Base-by-base conservation (phyloP, 495 filamentous ascomycete species). In the Tuber borchii region DNA sequence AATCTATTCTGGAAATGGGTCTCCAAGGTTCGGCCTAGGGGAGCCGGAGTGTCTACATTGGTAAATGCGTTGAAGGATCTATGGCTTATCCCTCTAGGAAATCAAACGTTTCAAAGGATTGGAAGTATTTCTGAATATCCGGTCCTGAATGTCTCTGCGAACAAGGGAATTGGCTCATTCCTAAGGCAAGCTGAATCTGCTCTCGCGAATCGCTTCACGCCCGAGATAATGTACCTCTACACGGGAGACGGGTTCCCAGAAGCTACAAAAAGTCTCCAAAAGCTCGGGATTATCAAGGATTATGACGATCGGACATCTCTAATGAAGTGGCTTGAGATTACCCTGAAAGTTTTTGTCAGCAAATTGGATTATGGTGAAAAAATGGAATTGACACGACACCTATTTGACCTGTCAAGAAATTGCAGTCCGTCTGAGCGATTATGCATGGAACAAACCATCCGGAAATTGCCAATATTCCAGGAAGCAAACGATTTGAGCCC, bases 61-160 rank as follows among this genome's bases (percentile, higher is more conserved):
- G 56, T 34, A 3, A 65, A 65, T 14, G 26, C 70, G 9, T 70
- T 82, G 37, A 51, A 74, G 34, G 73, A 56, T n/a, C 42, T 85
- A 34, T 85, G 84, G 84, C 75, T 85, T 14, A 69, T 85, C 42
- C 84, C 84, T 10, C 71, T 81, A 2, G 77, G 68, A 20, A 81
- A 77, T 45, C 70, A 80, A 37, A 71, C 51, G 31, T 76, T 82
- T 72, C 81, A 80, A 42, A 84, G 78, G 71, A 61, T 84, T 42
- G 79, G 71, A 44, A 77, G 37, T 26, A 51, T 17, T 19, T 39
- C 51, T 34, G 56, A 65, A 65, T 34, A 65, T 65, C 56, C 45
- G 6, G 71, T 77, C 44, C 74, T 82, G 19, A 73, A 82, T 77
- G 71, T 79, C 20, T 82, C 80, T 3, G n/a, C 44, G 37, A 1